These are phyloP conservation scores for Phoma sp. DNA, from an alignment of 2,329 filamentous ascomycete species.

Conservation along the genomic window DNA sequence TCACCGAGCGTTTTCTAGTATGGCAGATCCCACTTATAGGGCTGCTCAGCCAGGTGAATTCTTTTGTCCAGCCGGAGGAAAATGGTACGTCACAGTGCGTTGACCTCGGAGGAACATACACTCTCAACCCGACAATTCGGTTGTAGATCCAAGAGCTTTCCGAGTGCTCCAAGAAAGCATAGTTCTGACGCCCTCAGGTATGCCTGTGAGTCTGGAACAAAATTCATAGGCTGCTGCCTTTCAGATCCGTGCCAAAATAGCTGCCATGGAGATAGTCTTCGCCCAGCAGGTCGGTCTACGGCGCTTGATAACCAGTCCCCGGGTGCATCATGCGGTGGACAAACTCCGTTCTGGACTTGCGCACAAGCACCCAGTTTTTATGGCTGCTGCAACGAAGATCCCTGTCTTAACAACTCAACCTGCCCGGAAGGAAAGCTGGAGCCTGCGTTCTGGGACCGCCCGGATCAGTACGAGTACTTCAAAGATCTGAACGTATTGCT, in stretches of 20 bases:
- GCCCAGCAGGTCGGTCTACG: slow-evolving; percentile 38
- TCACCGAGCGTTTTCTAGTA: not conserved
- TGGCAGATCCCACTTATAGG: slow-evolving; percentile 13
- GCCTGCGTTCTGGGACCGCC: slow-evolving; percentile 23
- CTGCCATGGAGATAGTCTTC: slow-evolving; percentile 38
- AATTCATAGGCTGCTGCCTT: slow-evolving; percentile 49
- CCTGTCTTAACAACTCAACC: slow-evolving; percentile 36
- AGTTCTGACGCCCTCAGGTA: slow-evolving; percentile 4
- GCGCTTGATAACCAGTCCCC: slow-evolving; percentile 36
- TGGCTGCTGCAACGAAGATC: slow-evolving; percentile 45
- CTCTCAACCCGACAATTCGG: not conserved
- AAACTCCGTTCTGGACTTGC: slow-evolving; percentile 46
- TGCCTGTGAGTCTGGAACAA: slow-evolving; percentile 23
- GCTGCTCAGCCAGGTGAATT: slow-evolving; percentile 21
- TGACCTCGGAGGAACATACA: not conserved
- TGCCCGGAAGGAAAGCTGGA: slow-evolving; percentile 37
- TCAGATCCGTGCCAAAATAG: slow-evolving; percentile 43
- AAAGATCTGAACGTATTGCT: slow-evolving; percentile 15
- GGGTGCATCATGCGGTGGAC: slow-evolving; percentile 34
- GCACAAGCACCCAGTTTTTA: slow-evolving; percentile 36
- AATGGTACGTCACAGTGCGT: slow-evolving; percentile 14
- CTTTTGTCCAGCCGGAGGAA: slow-evolving; percentile 21
- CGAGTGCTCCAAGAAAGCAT: not conserved
- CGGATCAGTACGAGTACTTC: slow-evolving; percentile 22
- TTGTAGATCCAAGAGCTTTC: not conserved